These are phyloP conservation scores for Aspergillus phoenicis DNA, from an alignment of 2,329 filamentous ascomycete genomes.

Conservation along the genomic window DNA sequence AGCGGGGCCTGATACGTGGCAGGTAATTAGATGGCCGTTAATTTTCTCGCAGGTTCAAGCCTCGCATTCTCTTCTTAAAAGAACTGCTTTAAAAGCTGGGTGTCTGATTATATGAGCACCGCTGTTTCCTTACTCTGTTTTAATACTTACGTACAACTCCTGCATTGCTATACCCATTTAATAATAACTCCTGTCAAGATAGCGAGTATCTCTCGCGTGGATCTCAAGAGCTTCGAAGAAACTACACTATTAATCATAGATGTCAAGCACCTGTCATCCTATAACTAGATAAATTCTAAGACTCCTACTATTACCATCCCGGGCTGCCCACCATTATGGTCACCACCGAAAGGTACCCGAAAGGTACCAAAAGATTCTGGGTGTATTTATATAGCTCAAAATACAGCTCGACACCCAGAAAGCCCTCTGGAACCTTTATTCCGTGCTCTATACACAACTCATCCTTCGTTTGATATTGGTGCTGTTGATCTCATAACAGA, in stretches of 20 bases:
- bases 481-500: conserved; percentile 49
- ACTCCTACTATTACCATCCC: conserved; percentile 51
- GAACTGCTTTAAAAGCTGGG: no score
- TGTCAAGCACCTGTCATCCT: conserved; percentile 50
- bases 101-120: no score
- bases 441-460: not conserved
- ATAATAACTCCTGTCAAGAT: not conserved
- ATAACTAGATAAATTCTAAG: conserved; percentile 52
- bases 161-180: not conserved
- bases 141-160: no score
- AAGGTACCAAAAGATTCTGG: conserved; percentile 7
- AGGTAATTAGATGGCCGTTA: no score
- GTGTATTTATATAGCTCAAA: not conserved
- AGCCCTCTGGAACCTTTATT: conserved; percentile 8
- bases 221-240: not conserved
- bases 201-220: not conserved
- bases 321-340: conserved; percentile 41
- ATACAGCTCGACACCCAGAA: conserved; percentile 1
- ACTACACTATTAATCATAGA: conserved; percentile 16
- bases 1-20: no score
- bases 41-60: no score
- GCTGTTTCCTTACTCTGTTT: no score
- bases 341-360: conserved; percentile 16
- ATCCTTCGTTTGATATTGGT: conserved; percentile 1
- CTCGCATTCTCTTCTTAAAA: no score